phyloP scores from a whole-genome alignment of 768 basidiomycete genomes.

The Tricholoma furcatifolium region DNA sequence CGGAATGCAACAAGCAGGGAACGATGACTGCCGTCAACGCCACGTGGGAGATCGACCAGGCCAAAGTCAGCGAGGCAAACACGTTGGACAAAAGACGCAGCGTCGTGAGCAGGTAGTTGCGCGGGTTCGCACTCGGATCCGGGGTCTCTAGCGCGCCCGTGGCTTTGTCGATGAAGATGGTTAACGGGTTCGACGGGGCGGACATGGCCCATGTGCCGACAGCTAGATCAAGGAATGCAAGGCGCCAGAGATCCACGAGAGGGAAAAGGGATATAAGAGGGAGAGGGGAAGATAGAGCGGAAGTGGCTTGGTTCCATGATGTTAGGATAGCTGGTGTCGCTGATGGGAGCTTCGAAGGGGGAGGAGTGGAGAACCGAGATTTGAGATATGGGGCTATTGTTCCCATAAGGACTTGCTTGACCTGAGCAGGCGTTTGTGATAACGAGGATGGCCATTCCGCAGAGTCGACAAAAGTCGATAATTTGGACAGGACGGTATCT shows the following conservation, averaged over 20 bases:
- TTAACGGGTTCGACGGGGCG: conserved; percentile 40
- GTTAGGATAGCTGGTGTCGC: conserved; percentile 39
- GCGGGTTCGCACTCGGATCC: conserved; percentile 22
- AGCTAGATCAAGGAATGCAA: conserved; percentile 68
- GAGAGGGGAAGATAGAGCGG: conserved; percentile 42
- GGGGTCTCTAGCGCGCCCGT: conserved; percentile 7
- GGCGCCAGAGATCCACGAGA: conserved; percentile 78
- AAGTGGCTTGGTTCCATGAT: conserved; percentile 49
- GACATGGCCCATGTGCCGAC: conserved; percentile 52
- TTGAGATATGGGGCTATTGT: conserved; percentile 66
- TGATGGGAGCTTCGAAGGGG: conserved; percentile 21
- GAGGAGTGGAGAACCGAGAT: conserved; percentile 42
- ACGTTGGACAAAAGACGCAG: conserved; percentile 70
- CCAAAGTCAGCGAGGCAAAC: conserved; percentile 53
- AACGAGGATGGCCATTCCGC: conserved; percentile 33
- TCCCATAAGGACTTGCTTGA: conserved; percentile 48
- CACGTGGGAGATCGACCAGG: conserved; percentile 31
- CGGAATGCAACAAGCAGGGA: conserved; percentile 64
- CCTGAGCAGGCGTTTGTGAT: conserved; percentile 30
- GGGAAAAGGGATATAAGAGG: conserved; percentile 68
- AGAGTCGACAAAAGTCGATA: conserved; percentile 60
- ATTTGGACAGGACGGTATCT: conserved; percentile 60
- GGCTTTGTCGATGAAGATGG: conserved; percentile 42
- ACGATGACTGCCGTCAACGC: conserved; percentile 58
- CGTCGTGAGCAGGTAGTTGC: conserved; percentile 63